phyloP scores from a whole-genome alignment of 1,139 yeast species.

The Lodderomyces orthopsilosis region DNA sequence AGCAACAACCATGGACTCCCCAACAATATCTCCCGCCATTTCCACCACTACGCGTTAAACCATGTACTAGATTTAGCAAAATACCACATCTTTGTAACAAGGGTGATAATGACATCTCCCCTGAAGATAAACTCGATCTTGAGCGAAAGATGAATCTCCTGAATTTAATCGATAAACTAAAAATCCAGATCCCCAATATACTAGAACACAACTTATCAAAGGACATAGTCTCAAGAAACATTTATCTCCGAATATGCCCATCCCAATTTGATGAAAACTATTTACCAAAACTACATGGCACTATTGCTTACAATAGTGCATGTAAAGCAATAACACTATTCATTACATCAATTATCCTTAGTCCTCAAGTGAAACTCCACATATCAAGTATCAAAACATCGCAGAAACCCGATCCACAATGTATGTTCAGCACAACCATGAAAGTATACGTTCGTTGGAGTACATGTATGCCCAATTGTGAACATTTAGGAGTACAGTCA shows the following conservation, averaged over 20 bases:
- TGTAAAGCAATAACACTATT: constrained; percentile 54
- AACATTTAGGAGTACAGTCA: constrained; percentile 34
- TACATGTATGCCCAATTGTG: constrained; percentile 55
- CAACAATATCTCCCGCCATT: background rate
- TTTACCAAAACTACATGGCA: constrained; percentile 62
- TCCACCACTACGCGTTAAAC: background rate
- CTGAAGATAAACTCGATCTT: constrained; percentile 10
- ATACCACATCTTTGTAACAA: background rate
- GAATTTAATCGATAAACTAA: constrained; percentile 50
- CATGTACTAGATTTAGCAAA: background rate
- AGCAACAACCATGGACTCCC: background rate
- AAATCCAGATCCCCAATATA: constrained; percentile 54
- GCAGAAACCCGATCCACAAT: constrained; percentile 24
- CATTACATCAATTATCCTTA: constrained; percentile 52
- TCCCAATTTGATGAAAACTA: constrained; percentile 48
- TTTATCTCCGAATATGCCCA: constrained; percentile 65
- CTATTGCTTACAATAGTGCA: constrained; percentile 52
- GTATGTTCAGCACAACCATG: constrained; percentile 43
- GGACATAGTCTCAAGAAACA: constrained; percentile 45
- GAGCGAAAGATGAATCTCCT: constrained; percentile 59
- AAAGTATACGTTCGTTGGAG: constrained; percentile 61
- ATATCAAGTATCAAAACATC: constrained; percentile 39
- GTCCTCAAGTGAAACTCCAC: constrained; percentile 49
- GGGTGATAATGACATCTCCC: constrained; percentile 1
- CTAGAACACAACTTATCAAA: constrained; percentile 51